These are phyloP conservation scores for Dicorynia guianensis DNA, from an alignment of 306 rosid genomes.

Conservation along the genomic window DNA sequence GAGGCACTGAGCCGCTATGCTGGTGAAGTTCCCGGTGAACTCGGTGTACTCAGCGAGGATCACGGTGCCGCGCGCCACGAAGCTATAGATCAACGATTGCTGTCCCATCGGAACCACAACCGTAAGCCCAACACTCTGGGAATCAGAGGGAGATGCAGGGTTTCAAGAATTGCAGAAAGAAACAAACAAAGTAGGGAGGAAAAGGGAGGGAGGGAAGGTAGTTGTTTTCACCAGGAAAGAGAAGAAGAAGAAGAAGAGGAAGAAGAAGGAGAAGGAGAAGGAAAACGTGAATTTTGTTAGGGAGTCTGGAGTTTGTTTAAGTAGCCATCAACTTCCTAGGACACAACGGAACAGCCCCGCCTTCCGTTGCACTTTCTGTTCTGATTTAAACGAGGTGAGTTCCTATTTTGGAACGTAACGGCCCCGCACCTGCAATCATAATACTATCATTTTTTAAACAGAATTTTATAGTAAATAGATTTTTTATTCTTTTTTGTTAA, in stretches of 20 bases:
- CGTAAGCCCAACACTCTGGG: not conserved
- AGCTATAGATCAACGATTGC: conserved; percentile 69
- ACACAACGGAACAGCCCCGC: conserved; percentile 54
- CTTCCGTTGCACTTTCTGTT: not conserved
- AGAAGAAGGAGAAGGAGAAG: not conserved
- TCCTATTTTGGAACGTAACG: too few relatives aligned
- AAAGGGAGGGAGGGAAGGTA: not conserved
- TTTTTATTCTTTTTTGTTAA: too few relatives aligned
- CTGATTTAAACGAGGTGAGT: too few relatives aligned
- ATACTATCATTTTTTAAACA: too few relatives aligned
- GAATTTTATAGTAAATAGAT: too few relatives aligned
- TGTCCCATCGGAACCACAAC: conserved; percentile 55
- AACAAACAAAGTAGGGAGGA: not conserved
- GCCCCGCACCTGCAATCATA: too few relatives aligned
- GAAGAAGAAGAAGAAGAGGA: not conserved
- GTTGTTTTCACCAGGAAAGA: too few relatives aligned
- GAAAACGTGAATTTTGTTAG: conserved; percentile 33
- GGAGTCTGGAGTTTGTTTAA: not conserved
- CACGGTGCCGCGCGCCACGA: conserved; percentile 67
- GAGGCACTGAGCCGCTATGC: conserved; percentile 68
- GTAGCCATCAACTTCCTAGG: conserved; percentile 21
- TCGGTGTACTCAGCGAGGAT: conserved; percentile 65
- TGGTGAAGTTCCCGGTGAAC: conserved; percentile 65
- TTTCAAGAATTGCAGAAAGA: conserved; percentile 24
- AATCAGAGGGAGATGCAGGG: conserved; percentile 3